Evolutionary conservation across 192 early-diverging fungal species (phyloP), one percentile per base, ranked within the genome.

Genomic region (Obelidium mucronatum): DNA sequence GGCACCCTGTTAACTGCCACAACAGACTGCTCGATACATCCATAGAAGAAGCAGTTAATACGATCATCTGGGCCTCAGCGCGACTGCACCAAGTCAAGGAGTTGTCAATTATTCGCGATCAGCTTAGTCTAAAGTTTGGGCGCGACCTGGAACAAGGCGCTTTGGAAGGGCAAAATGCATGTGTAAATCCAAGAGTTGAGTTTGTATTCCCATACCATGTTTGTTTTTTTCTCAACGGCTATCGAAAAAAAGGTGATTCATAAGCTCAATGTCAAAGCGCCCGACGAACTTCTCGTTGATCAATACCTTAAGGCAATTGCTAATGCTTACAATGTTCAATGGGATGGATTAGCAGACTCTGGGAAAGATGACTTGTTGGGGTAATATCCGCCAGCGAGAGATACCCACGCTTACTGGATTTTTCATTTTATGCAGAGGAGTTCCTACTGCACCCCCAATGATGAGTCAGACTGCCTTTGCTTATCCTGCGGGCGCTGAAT

Each of bases 251-350:
- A 93, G 94, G 83, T 98, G 68, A 81, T 96, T 67, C 87, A 90
- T 79, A 98, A 96, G 75, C 83, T 98, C 3, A 80, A 85, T 31
- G 87, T 94, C 22, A 81, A 89, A 74, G 90, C 94, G n/a, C 94
- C 95, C 1, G 91, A 96, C 58, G 66, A 84, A 1, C 86, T 89
- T 35, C 86, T 98, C 6, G 94, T 98, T 24, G 86, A 90, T 40
- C 82, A 93, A 70, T 98, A 98, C 75, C 78, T 98, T 42, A 93
- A 92, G 68, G 93, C 94, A 71, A 97, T 98, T 77, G 95, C 97
- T 35, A 90, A 85, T 52, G 83, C 91, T 0, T 96, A 93, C 73
- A 89, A 90, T 59, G 89, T 97, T 2, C 64, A 80, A 11, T 98
- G 92, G 91, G 84, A 83, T 3, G 83, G 74, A 1, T 44, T 62